phyloP scores from a whole-genome alignment of 2,329 filamentous ascomycete genomes.

The Penicillium sp. region DNA sequence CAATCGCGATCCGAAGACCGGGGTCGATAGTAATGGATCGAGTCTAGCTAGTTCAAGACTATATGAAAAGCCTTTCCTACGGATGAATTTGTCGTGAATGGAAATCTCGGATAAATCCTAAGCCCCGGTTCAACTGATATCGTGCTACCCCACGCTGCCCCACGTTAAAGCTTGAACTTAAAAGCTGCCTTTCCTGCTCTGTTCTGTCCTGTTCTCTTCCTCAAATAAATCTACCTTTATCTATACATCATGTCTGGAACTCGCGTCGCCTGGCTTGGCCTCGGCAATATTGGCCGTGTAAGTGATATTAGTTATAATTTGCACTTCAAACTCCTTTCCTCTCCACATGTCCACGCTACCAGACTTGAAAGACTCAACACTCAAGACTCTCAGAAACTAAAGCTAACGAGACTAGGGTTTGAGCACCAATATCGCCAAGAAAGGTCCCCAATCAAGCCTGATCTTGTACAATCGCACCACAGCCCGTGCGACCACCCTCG shows the following conservation, averaged over 20 bases:
- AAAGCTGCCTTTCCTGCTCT: neutral
- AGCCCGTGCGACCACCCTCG: constrained; percentile 63
- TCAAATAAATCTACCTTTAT: neutral
- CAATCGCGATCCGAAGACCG: neutral
- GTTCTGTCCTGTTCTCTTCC: neutral
- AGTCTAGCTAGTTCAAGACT: neutral
- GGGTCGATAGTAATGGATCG: neutral
- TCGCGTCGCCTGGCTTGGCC: constrained; percentile 72
- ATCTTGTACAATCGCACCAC: constrained; percentile 78
- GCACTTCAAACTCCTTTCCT: neutral
- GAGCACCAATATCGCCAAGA: constrained; percentile 77
- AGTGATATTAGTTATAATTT: constrained; percentile 29
- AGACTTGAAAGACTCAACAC: neutral
- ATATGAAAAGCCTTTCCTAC: neutral
- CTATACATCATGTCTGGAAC: constrained; percentile 26
- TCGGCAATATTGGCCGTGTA: constrained; percentile 85
- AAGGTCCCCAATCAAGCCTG: constrained; percentile 67
- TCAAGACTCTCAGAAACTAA: neutral
- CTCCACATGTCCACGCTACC: neutral
- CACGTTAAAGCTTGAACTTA: constrained; percentile 7
- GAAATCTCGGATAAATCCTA: constrained; percentile 7
- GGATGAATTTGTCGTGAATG: neutral
- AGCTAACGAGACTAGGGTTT: constrained; percentile 60
- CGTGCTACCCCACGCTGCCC: constrained; percentile 17
- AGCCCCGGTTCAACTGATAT: constrained; percentile 1